Conservation (phyloP, 2,329 filamentous ascomycete genomes). For the Cryphonectria carpinicola region DNA sequence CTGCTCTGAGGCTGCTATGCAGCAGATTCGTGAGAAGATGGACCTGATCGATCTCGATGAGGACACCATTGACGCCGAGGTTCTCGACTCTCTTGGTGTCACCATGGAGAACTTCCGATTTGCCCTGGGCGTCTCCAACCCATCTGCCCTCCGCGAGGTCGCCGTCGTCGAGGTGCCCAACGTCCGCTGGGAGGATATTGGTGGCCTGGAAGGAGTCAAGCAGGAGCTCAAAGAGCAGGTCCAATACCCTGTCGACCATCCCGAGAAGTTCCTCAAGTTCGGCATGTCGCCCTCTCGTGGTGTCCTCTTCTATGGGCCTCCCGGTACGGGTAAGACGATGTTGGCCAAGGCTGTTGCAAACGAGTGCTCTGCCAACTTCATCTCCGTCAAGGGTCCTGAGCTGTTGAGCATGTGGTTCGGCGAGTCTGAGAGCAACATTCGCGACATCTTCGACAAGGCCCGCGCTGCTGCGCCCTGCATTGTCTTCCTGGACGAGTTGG, state of each 20-base stretch:
- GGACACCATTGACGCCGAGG: conserved; percentile 98
- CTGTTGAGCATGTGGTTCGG: conserved; percentile 99
- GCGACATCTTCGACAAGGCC: conserved; percentile 99
- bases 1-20: conserved; percentile 99
- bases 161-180: conserved; percentile 99
- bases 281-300: conserved; percentile 96
- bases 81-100: conserved; percentile 95
- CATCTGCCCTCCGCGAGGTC: conserved; percentile 96
- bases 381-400: conserved; percentile 98
- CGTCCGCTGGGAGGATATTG: conserved; percentile 99
- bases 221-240: conserved; percentile 98
- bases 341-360: conserved; percentile 99
- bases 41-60: conserved; percentile 98
- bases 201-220: conserved; percentile 98
- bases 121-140: conserved; percentile 96
- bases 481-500: conserved; percentile 97
- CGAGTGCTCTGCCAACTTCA: conserved; percentile 99
- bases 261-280: conserved; percentile 99
- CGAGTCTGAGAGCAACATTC: conserved; percentile 99
- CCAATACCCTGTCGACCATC: conserved; percentile 98
- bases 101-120: conserved; percentile 99
- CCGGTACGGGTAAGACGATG: conserved; percentile 99
- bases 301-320: conserved; percentile 98
- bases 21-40: conserved; percentile 99
- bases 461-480: conserved; percentile 97